These are phyloP conservation scores for Mycocalia duriaeana DNA, from an alignment of 1,284 basidiomycete genomes.

Conservation along the genomic window DNA sequence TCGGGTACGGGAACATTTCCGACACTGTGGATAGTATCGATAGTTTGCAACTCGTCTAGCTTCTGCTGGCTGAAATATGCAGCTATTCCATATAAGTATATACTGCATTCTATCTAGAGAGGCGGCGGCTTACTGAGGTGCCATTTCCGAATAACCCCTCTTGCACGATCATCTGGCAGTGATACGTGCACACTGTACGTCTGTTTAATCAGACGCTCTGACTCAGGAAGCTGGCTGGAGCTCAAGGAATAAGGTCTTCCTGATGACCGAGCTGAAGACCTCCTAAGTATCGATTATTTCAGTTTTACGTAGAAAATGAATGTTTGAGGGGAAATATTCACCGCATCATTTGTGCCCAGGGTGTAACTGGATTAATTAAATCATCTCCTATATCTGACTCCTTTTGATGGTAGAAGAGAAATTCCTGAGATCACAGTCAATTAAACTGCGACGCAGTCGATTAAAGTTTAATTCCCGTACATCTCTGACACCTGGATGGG, in stretches of 20 bases:
- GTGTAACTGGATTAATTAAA: constrained; percentile 56
- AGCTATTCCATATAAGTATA: constrained; percentile 34
- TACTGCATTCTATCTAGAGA: constrained; percentile 4
- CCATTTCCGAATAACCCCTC: constrained; percentile 70
- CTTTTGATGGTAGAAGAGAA: constrained; percentile 79
- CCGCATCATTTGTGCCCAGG: constrained; percentile 75
- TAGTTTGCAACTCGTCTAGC: constrained; percentile 59
- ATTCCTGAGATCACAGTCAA: constrained; percentile 46
- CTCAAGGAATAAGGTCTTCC: constrained; percentile 28
- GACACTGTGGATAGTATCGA: constrained; percentile 60
- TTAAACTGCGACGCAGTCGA: constrained; percentile 7
- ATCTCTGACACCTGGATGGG: constrained; percentile 61
- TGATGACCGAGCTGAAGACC: constrained; percentile 15
- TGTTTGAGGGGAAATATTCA: constrained; percentile 28
- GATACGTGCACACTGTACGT: constrained; percentile 79
- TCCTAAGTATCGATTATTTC: constrained; percentile 15
- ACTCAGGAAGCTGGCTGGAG: constrained; percentile 36
- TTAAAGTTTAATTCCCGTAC: constrained; percentile 34
- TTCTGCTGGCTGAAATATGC: constrained; percentile 77
- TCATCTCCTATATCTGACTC: constrained; percentile 64
- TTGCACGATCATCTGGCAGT: constrained; percentile 59
- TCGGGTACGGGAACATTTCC: constrained; percentile 64
- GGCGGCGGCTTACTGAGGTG: constrained; percentile 61
- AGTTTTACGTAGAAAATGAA: constrained; percentile 9
- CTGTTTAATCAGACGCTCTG: constrained; percentile 70